These are phyloP conservation scores for Blepharisma stoltei DNA, from an alignment of 73 alveolate genomes.

Conservation along the genomic window DNA sequence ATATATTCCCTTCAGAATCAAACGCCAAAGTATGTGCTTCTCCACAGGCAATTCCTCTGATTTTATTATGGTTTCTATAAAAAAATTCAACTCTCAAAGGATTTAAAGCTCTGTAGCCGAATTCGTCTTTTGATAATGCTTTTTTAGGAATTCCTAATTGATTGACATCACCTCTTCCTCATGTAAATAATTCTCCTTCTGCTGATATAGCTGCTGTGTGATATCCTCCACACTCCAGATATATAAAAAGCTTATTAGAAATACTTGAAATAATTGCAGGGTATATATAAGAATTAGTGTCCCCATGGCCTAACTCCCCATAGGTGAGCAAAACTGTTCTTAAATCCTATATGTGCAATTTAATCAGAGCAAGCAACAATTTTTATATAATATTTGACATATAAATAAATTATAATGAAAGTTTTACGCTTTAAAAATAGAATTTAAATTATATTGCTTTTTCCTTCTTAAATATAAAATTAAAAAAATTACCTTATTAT, in stretches of 20 bases:
- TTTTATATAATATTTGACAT: too few species aligned
- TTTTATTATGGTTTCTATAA: background rate
- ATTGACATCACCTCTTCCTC: conserved; percentile 74
- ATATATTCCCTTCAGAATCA: conserved; percentile 42
- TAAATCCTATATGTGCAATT: too few species aligned
- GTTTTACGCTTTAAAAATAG: too few species aligned
- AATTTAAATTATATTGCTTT: too few species aligned
- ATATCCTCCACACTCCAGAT: conserved; percentile 56
- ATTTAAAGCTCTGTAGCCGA: conserved; percentile 30
- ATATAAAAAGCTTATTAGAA: conserved; percentile 8
- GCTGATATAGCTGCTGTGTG: conserved; percentile 47
- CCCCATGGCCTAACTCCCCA: conserved; percentile 64
- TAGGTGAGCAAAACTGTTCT: too few species aligned
- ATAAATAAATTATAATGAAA: too few species aligned
- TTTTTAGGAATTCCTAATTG: conserved; percentile 45
- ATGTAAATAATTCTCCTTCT: conserved; percentile 34
- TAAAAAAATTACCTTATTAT: too few species aligned
- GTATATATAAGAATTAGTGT: conserved; percentile 37
- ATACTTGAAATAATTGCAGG: conserved; percentile 38
- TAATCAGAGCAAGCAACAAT: too few species aligned
- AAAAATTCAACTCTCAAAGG: conserved; percentile 40
- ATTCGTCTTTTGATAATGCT: conserved; percentile 34
- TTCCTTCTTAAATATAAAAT: too few species aligned
- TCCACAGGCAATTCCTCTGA: conserved; percentile 48
- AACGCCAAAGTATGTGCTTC: conserved; percentile 61